Evolutionary conservation across 768 basidiomycete species (phyloP), one percentile per base, ranked within the genome.

Genomic region (Polyporus arcularius): DNA sequence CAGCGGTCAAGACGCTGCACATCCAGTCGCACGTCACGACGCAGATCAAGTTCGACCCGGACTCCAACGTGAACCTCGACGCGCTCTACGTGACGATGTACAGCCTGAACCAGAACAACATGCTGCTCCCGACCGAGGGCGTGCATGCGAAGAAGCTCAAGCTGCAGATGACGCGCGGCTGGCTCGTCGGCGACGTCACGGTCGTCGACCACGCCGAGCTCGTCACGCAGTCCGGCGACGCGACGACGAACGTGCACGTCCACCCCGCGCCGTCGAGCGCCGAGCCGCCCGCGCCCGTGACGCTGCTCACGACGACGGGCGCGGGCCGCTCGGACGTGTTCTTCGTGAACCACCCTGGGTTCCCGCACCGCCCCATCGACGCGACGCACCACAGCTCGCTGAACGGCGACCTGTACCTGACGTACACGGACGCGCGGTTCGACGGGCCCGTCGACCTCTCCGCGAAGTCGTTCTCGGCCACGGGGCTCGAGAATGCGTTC

Each of bases 121-220:
- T 87, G 70, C 76, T 86, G 48, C 71, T 83, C 16, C 77, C 82
- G 4, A 72, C 73, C 61, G 66, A 74, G 32, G 72, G 74, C 57
- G 63, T 87, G 50, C 76, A 70, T 26, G 75, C 82, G 5, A 70
- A 76, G 39, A 62, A 72, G 14, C 63, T 80, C 60, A 60, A 68
- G n/a, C 71, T 85, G 32, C 81, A 84, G 65, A 72, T 83, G 4
- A 78, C 70, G 64, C 73, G 80, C 43, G 86, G 85, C 26, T 87
- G 82, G 80, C 79, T 87, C 51, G 83, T 84, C n/a, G 85, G 86
- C 28, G 82, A 83, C 53, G 78, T 79, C 43, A 70, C 80, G n/a
- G 72, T 83, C 63, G 74, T 76, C 18, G 72, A 79, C 32, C 70
- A 69, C 57, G 76, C 80, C 3, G 64, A 68, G 18, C 71, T 86